Evolutionary conservation across 2,329 filamentous ascomycete species (phyloP), one percentile per base, ranked within the genome.

Genomic region (Aspergillus sojae): DNA sequence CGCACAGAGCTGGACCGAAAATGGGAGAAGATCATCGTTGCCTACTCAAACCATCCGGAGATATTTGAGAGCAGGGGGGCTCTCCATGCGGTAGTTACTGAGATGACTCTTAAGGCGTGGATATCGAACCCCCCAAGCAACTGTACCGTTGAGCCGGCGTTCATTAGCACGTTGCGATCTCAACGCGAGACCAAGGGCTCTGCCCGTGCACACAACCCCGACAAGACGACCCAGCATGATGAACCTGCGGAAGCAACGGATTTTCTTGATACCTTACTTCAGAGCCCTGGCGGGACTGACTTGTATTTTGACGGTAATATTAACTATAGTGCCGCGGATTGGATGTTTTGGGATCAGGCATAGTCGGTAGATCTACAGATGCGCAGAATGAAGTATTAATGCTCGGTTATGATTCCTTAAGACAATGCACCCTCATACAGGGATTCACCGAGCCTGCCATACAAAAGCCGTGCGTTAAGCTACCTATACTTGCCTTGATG

Each of bases 21-120:
- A 0, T 85, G 83, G 83, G 68, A 70, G 6, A 75, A 78, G 46
- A 72, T 84, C 12, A 74, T 80, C 48, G 71, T 78, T 50, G 71
- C 79, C 10, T 84, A 78, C 62, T 66, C 75, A 4, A 77, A 78
- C 60, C 81, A 84, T 61, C 75, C 78, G 0, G 76, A 80, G 21
- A 76, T 84, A 36, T 61, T 80, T 4, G 70, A 63, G 21, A 48
- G 34, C 4, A 60, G 23, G 45, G 36, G 41, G 23, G 21, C 56
- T 16, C 54, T 68, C 4, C 32, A 65, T 11, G 36, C 58, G 11
- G 56, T 57, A 9, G 56, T 64, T 23, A 41, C 19, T 4, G 64
- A 60, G 36, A 21, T 32, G 6, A 60, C 66, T 16, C 53, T 64
- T 2, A 62, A 64, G 57, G 63, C 61, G 19, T 68, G 65, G 65